Base-by-base conservation (phyloP, 495 filamentous ascomycete genomes). In the Thozetella sp. region DNA sequence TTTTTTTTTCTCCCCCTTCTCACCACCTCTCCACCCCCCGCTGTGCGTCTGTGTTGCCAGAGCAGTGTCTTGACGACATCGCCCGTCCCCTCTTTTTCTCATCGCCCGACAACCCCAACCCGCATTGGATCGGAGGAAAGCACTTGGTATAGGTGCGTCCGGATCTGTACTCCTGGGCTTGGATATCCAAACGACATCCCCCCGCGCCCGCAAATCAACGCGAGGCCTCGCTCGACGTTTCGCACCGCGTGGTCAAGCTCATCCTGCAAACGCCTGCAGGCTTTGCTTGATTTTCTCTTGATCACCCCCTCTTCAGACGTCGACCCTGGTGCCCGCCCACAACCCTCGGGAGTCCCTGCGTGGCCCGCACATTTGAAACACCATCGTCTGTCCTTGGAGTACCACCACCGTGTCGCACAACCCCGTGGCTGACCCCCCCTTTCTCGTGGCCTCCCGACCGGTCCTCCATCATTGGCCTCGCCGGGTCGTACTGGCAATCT, bases 231-330 rank as follows among this genome's bases (percentile, higher is more conserved):
- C n/a, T 51, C 43, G 19, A n/a, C 50, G 48, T 56, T 66, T 54
- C 27, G 20, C 25, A 45, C 40, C 60, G 15, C 30, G 24, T 52
- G 25, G 25, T 25, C 43, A 22, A 24, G 22, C 26, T 54, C 37
- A 23, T 51, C 50, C 56, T 60, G 50, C 63, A 58, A 64, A 56
- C 56, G 54, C 25, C 61, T 65, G 61, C 64, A 66, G 56, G 45
- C 57, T 53, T 52, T 69, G 66, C 69, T 57, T 76, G 72, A 76
- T 76, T 68, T 67, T 67, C 70, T 73, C 71, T 67, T 72, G 75
- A 72, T 78, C 74, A 59, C 58, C 72, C 26, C 51, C 55, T 64
- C 57, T 67, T 69, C 61, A 69, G 71, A 71, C 69, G 63, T 59
- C 61, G 53, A 53, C 58, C 54, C 58, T 54, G 53, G 24, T 56